Evolutionary conservation across 352 stramenopile species (phyloP).

Genomic region (Phytophthora pluvialis): DNA sequence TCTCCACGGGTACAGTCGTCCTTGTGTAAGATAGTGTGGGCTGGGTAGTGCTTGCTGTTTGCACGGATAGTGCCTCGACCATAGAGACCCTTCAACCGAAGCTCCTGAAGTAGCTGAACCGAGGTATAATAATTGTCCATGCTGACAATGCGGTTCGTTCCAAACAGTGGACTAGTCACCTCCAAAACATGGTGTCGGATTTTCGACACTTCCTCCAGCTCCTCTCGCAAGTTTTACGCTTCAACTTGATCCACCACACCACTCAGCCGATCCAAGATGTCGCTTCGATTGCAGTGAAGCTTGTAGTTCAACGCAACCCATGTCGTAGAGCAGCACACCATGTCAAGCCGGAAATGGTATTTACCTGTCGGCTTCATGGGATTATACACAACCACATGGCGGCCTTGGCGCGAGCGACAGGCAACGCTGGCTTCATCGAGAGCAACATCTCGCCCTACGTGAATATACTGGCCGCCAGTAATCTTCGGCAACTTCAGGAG

Average conservation of each 20-base stretch:
- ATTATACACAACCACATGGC: too few species aligned
- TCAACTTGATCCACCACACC: constrained; percentile 1
- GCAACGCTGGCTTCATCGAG: too few species aligned
- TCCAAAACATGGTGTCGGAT: constrained; percentile 3
- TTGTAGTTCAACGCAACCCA: constrained; percentile 9
- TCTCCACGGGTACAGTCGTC: constrained; percentile 3
- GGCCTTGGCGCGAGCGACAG: too few species aligned
- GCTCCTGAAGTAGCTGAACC: background rate
- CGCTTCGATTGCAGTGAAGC: constrained; percentile 4
- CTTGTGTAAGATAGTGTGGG: background rate
- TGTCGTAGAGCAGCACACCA: constrained; percentile 1
- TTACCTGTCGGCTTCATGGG: constrained; percentile 5
- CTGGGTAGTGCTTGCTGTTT: too few species aligned
- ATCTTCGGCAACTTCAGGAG: too few species aligned
- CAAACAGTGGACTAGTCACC: constrained; percentile 5
- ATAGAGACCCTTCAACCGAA: too few species aligned
- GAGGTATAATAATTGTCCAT: constrained; percentile 12
- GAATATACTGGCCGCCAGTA: too few species aligned
- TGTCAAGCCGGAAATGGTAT: constrained; percentile 4
- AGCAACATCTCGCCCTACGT: too few species aligned
- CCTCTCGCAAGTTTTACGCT: background rate
- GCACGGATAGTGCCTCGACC: too few species aligned
- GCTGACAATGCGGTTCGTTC: constrained; percentile 2
- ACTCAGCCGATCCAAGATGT: background rate
- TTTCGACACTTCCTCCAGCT: constrained; percentile 2